These are phyloP conservation scores for Deuterostichococcus epilithicus DNA, from an alignment of 139 green algal genomes.

Conservation along the genomic window DNA sequence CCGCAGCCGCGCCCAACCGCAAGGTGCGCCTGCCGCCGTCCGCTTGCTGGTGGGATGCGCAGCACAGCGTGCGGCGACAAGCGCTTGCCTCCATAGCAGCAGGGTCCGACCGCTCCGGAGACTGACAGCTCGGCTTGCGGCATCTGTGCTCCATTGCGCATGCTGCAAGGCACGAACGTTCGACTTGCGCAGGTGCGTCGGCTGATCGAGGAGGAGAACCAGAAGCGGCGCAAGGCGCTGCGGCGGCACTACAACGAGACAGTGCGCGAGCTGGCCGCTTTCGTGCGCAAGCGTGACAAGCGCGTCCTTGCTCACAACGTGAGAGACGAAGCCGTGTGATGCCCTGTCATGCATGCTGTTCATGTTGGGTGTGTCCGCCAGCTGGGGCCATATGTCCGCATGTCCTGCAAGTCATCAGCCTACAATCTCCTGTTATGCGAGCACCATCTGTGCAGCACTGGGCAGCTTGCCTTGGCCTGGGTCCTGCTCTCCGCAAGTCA, in stretches of 20 bases:
- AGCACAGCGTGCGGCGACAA: background rate
- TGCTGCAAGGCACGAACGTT: background rate
- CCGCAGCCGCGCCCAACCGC: constrained; percentile 69
- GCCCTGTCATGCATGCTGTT: background rate
- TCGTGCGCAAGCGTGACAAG: constrained; percentile 86
- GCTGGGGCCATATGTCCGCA: too few species aligned
- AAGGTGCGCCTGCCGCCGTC: constrained; percentile 45
- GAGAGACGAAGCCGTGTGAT: background rate
- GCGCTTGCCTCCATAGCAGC: background rate
- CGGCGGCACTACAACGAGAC: constrained; percentile 74
- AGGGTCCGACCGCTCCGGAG: background rate
- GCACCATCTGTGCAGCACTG: too few species aligned
- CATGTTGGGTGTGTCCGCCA: too few species aligned
- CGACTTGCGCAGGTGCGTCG: constrained; percentile 56
- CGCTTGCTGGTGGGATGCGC: background rate
- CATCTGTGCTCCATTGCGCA: background rate
- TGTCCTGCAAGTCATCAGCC: too few species aligned
- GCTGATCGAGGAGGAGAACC: constrained; percentile 93
- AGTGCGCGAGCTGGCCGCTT: constrained; percentile 81
- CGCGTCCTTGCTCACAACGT: constrained; percentile 47
- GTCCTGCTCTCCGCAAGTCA: too few species aligned
- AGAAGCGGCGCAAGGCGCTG: constrained; percentile 46
- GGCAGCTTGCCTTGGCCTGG: too few species aligned
- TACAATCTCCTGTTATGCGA: too few species aligned
- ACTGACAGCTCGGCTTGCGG: background rate